These are phyloP conservation scores for Waitea zeae DNA, from an alignment of 1,284 basidiomycete genomes.

Conservation along the genomic window DNA sequence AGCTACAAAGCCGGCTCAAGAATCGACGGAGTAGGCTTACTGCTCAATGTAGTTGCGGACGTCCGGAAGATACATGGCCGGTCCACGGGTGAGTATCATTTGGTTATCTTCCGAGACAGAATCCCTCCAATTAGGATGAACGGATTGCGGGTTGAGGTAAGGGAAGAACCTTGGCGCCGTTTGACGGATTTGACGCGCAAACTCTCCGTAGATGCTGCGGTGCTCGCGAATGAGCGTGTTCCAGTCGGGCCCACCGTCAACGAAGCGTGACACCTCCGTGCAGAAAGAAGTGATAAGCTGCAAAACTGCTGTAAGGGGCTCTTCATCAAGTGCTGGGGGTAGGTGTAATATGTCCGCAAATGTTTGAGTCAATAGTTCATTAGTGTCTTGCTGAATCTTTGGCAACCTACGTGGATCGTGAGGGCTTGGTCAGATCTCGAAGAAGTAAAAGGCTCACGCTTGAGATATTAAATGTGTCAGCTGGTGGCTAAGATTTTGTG, in stretches of 20 bases:
- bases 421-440: not conserved
- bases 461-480: slow-evolving; percentile 16
- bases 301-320: slow-evolving; percentile 17
- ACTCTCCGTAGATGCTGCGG: slow-evolving; percentile 10
- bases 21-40: no score
- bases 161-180: slow-evolving; percentile 17
- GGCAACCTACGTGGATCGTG: no score
- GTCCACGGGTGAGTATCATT: no score
- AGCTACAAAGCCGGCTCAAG: no score
- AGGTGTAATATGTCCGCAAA: no score
- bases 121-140: no score
- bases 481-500: slow-evolving; percentile 14
- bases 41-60: no score
- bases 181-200: slow-evolving; percentile 13
- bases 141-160: not conserved
- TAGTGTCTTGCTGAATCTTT: no score
- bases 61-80: no score
- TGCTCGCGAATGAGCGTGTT: slow-evolving; percentile 13
- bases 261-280: slow-evolving; percentile 11
- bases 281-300: slow-evolving; percentile 14
- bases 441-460: slow-evolving; percentile 9
- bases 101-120: no score
- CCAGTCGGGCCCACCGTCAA: slow-evolving; percentile 11
- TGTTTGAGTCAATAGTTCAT: no score
- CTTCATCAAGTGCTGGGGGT: slow-evolving; percentile 12